A percentile compares a stretch with the other conserved stretches of the same genome.
Evolutionary conservation across 169 alveolate species (phyloP).

Genomic region (Plasmodium vinckei): DNA sequence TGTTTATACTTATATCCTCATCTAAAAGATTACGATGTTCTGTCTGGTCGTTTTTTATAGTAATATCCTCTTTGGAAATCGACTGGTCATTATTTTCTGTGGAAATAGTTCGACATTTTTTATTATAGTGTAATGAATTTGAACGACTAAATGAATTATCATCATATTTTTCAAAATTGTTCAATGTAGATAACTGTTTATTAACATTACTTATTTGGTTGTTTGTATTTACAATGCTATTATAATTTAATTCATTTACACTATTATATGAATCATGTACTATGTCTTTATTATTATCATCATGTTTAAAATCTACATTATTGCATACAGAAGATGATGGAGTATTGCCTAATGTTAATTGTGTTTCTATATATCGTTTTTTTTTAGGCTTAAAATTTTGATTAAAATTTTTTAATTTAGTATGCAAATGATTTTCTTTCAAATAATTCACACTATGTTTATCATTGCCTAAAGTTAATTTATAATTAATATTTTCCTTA

Average conservation of each 20-base stretch:
- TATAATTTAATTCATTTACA: neutral
- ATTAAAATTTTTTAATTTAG: slow-evolving; percentile 12
- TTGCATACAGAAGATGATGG: neutral
- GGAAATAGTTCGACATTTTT: slow-evolving; percentile 25
- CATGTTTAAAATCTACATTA: neutral
- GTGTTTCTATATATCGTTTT: slow-evolving; percentile 6
- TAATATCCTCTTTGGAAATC: slow-evolving; percentile 1
- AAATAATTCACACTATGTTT: slow-evolving; percentile 3
- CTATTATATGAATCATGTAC: neutral
- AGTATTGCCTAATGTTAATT: slow-evolving; percentile 2
- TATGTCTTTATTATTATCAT: neutral
- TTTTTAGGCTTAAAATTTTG: slow-evolving; percentile 2
- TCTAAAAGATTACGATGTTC: neutral
- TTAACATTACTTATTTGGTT: slow-evolving; percentile 1
- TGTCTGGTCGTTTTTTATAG: slow-evolving; percentile 2
- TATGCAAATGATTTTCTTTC: slow-evolving; percentile 12
- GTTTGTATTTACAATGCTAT: neutral
- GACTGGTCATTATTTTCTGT: slow-evolving; percentile 20
- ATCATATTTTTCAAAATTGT: neutral
- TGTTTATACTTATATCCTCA: neutral
- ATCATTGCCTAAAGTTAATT: slow-evolving; percentile 5
- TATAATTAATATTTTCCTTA: slow-evolving; percentile 29
- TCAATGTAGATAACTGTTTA: slow-evolving; percentile 6
- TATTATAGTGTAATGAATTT: slow-evolving; percentile 18
- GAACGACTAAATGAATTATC: neutral